Base-by-base conservation (phyloP, 2,329 filamentous ascomycete species). In the Didymella pomorum region DNA sequence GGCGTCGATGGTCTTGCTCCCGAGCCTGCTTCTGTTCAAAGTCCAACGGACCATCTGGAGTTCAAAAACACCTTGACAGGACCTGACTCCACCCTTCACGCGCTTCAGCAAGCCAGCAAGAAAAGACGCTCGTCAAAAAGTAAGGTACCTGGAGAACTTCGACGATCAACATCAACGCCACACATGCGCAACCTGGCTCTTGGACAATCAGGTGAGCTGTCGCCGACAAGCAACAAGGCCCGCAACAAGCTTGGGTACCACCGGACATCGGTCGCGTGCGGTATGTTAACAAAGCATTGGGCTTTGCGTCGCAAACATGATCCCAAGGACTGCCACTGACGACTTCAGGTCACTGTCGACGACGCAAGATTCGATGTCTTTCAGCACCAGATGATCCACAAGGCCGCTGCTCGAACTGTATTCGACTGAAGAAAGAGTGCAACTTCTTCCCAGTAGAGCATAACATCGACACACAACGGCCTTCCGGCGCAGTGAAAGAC, bases 191-290 rank as follows among this genome's bases (percentile, higher is more conserved):
- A 76, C 52, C 64, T 79, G 35, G 70, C 73, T 21, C 65, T 76
- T 20, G 65, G 67, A 33, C 76, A 74, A 33, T 71, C 73, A 41
- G 74, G 75, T 68, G 78, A 79, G 35, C 70, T 82, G 63, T 81
- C 80, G 61, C 79, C 80, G 50, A 78, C 76, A 42, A 83, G 85
- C 33, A 86, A 90, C 68, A 90, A 90, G 75, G 86, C 87, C 73
- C 87, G 93, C 73, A 97, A 97, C 78, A 97, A 96, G 79, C 84
- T 98, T 61, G 94, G 94, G 37, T 98, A 98, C 75, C 94, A 97
- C 80, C 87, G 94, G 72, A 97, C 93, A 33, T 96, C 93, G 43
- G 92, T 97, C 69, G 95, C 94, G 68, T 98, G 94, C 81, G 90
- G 94, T 98, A 85, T 86, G 93, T 87, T 56, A 58, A 42, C 23